Evolutionary conservation across 2,329 filamentous ascomycete genomes (phyloP), one percentile per base, ranked within the genome.

Genomic region (Oidium heveae): DNA sequence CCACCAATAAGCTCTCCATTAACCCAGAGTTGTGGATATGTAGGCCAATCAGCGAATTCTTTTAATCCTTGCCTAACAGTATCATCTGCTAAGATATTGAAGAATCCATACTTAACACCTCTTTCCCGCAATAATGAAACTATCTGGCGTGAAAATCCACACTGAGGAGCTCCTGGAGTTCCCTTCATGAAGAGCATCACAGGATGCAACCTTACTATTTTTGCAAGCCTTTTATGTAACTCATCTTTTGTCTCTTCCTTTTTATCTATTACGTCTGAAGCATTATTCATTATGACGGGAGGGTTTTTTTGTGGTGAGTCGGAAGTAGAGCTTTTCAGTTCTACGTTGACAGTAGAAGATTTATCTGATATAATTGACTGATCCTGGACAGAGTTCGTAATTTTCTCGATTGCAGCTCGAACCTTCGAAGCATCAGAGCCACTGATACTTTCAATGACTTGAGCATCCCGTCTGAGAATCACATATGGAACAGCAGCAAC

Each of bases 181-280:
- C 87, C 88, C 71, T 94, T 94, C 86, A 94, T 94, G 69, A 98
- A 98, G 32, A 98, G 73, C 91, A 98, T 98, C 34, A 98, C 88
- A 0, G 88, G 86, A 34, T 91, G 89, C 5, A 91, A 91, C 71
- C 89, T 94, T 60, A 96, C 89, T 37, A 98, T 74, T 61, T 93
- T 84, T 20, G 70, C 75, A 39, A 98, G 72, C 34, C 89, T 76
- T 67, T 83, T 80, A 68, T 86, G 80, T 54, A 98, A 71, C 60
- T 93, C 87, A 66, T 95, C 86, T 70, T 89, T 89, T 52, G 75
- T 74, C 67, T 79, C 74, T 55, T 70, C 74, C 8, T 71, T 72
- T 57, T 78, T 74, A n/a, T 58, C 53, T 28, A 59, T 54, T 36
- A 47, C 53, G 54, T 60, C 64, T 59, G 60, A 58, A 34, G 63